phyloP scores from a whole-genome alignment of 495 filamentous ascomycete species.

The Aspergillus baeticus region DNA sequence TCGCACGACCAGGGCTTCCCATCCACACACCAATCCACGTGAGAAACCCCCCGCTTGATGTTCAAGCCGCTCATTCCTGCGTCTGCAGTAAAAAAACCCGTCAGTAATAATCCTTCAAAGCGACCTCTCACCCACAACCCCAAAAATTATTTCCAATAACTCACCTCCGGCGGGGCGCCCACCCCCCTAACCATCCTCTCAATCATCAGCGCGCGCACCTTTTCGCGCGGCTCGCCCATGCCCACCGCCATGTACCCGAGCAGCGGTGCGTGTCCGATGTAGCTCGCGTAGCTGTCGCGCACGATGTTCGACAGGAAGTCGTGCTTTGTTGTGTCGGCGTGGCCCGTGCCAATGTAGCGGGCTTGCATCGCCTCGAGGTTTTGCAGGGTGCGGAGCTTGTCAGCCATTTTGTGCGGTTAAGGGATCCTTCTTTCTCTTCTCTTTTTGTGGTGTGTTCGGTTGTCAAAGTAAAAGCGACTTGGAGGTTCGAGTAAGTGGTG shows the following conservation, averaged over 20 bases:
- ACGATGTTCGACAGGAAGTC: slow-evolving; percentile 94
- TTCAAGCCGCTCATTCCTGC: slow-evolving; percentile 9
- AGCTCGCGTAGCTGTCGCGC: slow-evolving; percentile 77
- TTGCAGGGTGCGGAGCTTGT: slow-evolving; percentile 96
- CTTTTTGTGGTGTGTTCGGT: background rate
- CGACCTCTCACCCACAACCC: background rate
- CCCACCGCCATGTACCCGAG: slow-evolving; percentile 88
- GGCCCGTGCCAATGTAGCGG: slow-evolving; percentile 94
- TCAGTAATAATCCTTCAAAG: background rate
- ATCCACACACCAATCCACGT: background rate
- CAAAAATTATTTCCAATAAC: slow-evolving; percentile 2
- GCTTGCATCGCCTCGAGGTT: slow-evolving; percentile 95
- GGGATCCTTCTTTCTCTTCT: too few relatives aligned
- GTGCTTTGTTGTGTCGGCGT: slow-evolving; percentile 94
- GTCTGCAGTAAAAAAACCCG: slow-evolving; percentile 6
- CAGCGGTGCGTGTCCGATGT: slow-evolving; percentile 86
- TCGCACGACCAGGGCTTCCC: too few relatives aligned
- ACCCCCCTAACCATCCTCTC: slow-evolving; percentile 93
- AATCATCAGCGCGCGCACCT: slow-evolving; percentile 73
- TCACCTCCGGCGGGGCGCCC: slow-evolving; percentile 74
- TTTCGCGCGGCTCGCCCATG: slow-evolving; percentile 79
- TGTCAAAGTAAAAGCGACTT: background rate
- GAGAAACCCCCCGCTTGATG: background rate
- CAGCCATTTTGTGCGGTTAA: slow-evolving; percentile 68
- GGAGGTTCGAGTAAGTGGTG: background rate